Base-by-base conservation (phyloP, 164 flowering plant species). In the Magnolia changhungtana region DNA sequence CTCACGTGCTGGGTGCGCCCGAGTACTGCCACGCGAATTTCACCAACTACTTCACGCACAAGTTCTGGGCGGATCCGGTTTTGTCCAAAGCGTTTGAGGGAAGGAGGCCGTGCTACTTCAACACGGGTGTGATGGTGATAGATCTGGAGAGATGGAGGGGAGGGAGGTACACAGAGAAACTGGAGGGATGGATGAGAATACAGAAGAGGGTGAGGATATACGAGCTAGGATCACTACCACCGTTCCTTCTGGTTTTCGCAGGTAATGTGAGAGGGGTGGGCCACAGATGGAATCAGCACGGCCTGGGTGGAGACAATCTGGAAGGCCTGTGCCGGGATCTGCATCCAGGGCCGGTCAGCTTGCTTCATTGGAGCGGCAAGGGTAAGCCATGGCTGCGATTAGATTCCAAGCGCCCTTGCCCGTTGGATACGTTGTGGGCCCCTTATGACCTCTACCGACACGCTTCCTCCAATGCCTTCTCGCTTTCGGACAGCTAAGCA, bases 1-100 rank as follows among this genome's bases (percentile, higher is more conserved):
- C 58, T 3, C 83, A 76, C 49, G 87, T 87, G 1, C 59, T 89
- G 52, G 90, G 87, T 0, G 92, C 89, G 8, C 92, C 92, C 4
- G 92, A 89, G 67, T 88, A 89, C 66, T 89, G 89, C 75, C 89
- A 89, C 64, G 87, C 92, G 20, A 89, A 89, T 51, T 89, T 89
- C 84, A 85, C 88, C 29, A 78, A 63, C 7, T 89, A 86, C 73
- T 87, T 89, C 76, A 89, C 90, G 0, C 78, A 75, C 3, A 66
- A 74, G 19, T 89, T 89, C 75, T 89, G 92, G 92, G 67, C 74
- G 10, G 85, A 86, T 78, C 73, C 72, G 4, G 24, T 0, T 1
- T 67, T 89, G 50, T 29, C 87, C 6, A 23, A 21, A 0, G 79
- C 89, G 1, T 87, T 89, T 45, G 31, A 69, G 0, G 84, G 83